Percentiles rank a stretch among this genome's conserved stretches.
These are phyloP conservation scores for Tilletiopsis washingtonensis DNA, from an alignment of 1,284 basidiomycete genomes.

Conservation along the genomic window DNA sequence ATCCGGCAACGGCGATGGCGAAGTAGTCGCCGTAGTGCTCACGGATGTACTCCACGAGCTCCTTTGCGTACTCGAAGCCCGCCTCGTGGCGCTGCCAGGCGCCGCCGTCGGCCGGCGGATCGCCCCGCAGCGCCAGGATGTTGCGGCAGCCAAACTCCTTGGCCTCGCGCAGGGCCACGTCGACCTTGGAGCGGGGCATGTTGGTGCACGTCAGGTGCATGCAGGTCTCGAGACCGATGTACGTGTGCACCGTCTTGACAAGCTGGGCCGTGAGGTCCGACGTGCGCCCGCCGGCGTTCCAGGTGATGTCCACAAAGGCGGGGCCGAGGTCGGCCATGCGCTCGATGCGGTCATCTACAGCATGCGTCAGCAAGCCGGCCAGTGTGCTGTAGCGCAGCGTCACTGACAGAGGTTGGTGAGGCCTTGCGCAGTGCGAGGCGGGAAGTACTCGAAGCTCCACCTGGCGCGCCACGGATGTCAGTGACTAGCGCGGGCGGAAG, in stretches of 20 bases:
- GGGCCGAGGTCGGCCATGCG: slow-evolving; percentile 92
- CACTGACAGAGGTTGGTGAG: slow-evolving; percentile 30
- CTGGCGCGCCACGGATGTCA: too few species aligned
- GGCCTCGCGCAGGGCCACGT: slow-evolving; percentile 83
- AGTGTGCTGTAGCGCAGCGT: neutral
- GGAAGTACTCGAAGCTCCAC: slow-evolving; percentile 90
- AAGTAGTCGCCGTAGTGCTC: slow-evolving; percentile 44
- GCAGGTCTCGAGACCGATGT: slow-evolving; percentile 47
- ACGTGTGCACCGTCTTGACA: slow-evolving; percentile 66
- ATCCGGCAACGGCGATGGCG: slow-evolving; percentile 45
- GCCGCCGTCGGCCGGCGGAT: slow-evolving; percentile 3
- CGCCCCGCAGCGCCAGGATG: slow-evolving; percentile 62
- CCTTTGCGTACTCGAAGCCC: slow-evolving; percentile 39
- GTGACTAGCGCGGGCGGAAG: too few species aligned
- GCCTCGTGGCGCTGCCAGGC: slow-evolving; percentile 24
- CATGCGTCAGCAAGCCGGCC: neutral
- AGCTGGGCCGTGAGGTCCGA: slow-evolving; percentile 57
- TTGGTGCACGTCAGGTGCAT: slow-evolving; percentile 48
- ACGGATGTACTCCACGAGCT: slow-evolving; percentile 45
- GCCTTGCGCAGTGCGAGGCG: slow-evolving; percentile 84
- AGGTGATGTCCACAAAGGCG: slow-evolving; percentile 97
- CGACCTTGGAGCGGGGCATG: slow-evolving; percentile 84
- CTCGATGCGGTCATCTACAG: slow-evolving; percentile 72
- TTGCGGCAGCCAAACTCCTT: slow-evolving; percentile 87
- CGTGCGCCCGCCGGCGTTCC: slow-evolving; percentile 92